A percentile compares a stretch with the other conserved stretches of the same genome.
Evolutionary conservation across 2,329 filamentous ascomycete genomes (phyloP).

Genomic region (Apiospora marii): DNA sequence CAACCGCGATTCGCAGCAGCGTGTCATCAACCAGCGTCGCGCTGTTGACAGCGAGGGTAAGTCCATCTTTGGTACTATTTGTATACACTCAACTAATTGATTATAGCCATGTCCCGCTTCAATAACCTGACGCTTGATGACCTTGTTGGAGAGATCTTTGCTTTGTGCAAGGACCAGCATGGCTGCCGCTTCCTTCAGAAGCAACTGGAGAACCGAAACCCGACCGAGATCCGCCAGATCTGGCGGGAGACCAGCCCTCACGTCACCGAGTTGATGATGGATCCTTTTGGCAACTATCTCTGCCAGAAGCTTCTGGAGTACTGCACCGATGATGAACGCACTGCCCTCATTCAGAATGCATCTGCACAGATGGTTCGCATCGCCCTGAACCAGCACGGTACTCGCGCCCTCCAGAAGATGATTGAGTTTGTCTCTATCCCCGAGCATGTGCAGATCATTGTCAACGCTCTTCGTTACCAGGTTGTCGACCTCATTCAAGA

Average conservation of each 20-base stretch:
- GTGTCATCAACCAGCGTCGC: conserved; percentile 78
- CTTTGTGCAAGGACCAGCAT: conserved; percentile 96
- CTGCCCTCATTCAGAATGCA: conserved; percentile 89
- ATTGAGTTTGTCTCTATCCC: conserved; percentile 93
- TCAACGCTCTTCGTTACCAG: conserved; percentile 79
- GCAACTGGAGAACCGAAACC: conserved; percentile 89
- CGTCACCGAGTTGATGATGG: conserved; percentile 97
- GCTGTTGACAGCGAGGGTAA: conserved; percentile 76
- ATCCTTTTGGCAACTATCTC: conserved; percentile 98
- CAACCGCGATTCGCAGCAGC: conserved; percentile 74
- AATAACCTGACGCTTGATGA: conserved; percentile 83
- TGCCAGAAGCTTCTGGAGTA: conserved; percentile 98
- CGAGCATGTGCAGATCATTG: conserved; percentile 87
- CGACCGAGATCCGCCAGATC: conserved; percentile 88
- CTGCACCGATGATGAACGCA: conserved; percentile 94
- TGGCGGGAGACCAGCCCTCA: conserved; percentile 93
- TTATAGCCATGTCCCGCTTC: conserved; percentile 76
- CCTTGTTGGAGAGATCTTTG: conserved; percentile 84
- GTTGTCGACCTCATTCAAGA: conserved; percentile 97
- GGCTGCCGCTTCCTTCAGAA: conserved; percentile 97
- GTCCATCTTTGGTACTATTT: conserved; percentile 29
- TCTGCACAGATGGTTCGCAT: conserved; percentile 88
- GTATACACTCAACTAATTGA: conserved; percentile 39
- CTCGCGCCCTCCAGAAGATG: conserved; percentile 97
- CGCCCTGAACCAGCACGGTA: conserved; percentile 96